Percentiles rank a stretch among this genome's conserved stretches.
Evolutionary conservation across 768 basidiomycete species (phyloP).

Genomic region (Clathrus columnatus): DNA sequence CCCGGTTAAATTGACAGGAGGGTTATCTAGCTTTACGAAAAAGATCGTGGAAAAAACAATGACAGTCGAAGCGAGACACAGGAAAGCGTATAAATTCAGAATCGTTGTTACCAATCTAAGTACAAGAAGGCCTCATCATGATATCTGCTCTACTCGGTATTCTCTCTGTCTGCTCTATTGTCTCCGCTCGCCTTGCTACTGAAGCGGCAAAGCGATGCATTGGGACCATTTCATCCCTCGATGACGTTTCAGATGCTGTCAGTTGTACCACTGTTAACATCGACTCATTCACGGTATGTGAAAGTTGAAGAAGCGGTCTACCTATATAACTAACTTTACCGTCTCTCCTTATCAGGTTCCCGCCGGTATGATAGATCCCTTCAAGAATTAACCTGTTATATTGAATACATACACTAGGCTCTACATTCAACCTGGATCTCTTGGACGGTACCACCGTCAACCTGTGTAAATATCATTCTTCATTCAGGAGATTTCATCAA

Average conservation of each 20-base stretch:
- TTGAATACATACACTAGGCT: slow-evolving; percentile 32
- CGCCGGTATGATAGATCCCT: neutral
- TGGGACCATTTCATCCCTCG: slow-evolving; percentile 44
- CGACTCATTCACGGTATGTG: slow-evolving; percentile 41
- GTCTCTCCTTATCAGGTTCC: too few relatives aligned
- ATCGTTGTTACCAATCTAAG: neutral
- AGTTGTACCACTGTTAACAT: slow-evolving; percentile 51
- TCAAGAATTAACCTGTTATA: slow-evolving; percentile 1
- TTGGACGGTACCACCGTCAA: slow-evolving; percentile 46
- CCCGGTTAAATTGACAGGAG: neutral
- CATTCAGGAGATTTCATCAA: neutral
- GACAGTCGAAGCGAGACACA: neutral
- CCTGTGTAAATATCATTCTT: slow-evolving; percentile 34
- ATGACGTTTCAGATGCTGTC: slow-evolving; percentile 42
- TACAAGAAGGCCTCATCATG: neutral
- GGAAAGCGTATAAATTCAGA: neutral
- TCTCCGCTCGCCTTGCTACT: slow-evolving; percentile 2
- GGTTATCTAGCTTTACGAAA: neutral
- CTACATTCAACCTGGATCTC: slow-evolving; percentile 40
- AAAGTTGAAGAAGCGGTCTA: neutral
- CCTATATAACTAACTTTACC: neutral
- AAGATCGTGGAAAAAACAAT: neutral
- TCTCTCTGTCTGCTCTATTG: slow-evolving; percentile 7
- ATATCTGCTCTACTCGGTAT: slow-evolving; percentile 5
- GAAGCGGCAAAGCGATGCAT: slow-evolving; percentile 20